Evolutionary conservation across 352 stramenopile species (phyloP).

Genomic region (Bremia lactucae): DNA sequence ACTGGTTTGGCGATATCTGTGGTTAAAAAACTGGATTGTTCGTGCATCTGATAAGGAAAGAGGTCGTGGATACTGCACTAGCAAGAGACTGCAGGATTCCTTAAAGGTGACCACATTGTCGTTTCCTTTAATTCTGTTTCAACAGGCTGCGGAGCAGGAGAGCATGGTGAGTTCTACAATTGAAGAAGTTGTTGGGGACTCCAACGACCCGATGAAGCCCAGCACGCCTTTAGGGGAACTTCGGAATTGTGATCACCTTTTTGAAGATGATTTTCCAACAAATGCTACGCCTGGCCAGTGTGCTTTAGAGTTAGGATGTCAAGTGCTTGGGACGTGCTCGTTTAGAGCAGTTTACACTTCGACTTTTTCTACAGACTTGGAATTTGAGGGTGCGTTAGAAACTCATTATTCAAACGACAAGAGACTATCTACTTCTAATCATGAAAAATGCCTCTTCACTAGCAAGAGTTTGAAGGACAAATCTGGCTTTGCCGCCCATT

Average conservation of each 20-base stretch:
- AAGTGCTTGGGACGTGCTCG: slow-evolving; percentile 59
- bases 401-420: slow-evolving; percentile 13
- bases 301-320: slow-evolving; percentile 47
- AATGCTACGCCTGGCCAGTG: slow-evolving; percentile 64
- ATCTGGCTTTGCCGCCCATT: slow-evolving; percentile 54
- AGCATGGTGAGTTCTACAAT: slow-evolving; percentile 54
- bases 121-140: slow-evolving; percentile 61
- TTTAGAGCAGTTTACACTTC: slow-evolving; percentile 30
- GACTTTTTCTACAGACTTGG: slow-evolving; percentile 11
- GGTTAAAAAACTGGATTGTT: slow-evolving; percentile 82
- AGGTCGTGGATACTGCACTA: slow-evolving; percentile 53
- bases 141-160: slow-evolving; percentile 63
- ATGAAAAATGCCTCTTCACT: slow-evolving; percentile 29
- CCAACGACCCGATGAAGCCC: slow-evolving; percentile 3
- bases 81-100: slow-evolving; percentile 50
- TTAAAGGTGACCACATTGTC: slow-evolving; percentile 60
- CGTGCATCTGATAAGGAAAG: slow-evolving; percentile 57
- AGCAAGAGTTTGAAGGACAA: slow-evolving; percentile 54
- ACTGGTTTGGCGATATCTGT: slow-evolving; percentile 75
- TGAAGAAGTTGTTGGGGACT: slow-evolving; percentile 33
- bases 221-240: neutral
- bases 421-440: slow-evolving; percentile 10
- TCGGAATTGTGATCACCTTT: slow-evolving; percentile 28
- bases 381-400: slow-evolving; percentile 1
- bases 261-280: slow-evolving; percentile 56